Base-by-base conservation (phyloP, 2,329 filamentous ascomycete species). In the Colletotrichum theobromicola region DNA sequence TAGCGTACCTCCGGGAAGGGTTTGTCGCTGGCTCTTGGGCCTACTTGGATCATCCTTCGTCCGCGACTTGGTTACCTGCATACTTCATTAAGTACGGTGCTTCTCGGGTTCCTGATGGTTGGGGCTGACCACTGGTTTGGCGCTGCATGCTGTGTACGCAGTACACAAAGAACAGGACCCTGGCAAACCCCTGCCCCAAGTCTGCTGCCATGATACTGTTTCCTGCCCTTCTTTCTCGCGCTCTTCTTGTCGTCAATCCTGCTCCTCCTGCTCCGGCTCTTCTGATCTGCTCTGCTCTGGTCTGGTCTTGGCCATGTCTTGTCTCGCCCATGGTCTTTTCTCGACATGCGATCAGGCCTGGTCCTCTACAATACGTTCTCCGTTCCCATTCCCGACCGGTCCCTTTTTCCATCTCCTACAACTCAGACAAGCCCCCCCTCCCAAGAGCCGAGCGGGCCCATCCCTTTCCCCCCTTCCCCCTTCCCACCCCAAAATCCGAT, bases 21-120 rank as follows among this genome's bases (percentile, higher is more conserved):
- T 65, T 65, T 71, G 61, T 21, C 57, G 62, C 62, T 72, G 57
- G 68, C 63, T 57, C 68, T 72, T 65, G 72, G 69, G n/a, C 64
- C 65, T 75, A 57, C 64, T 60, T 75, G 70, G 70, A 74, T 74
- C 73, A 74, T 65, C 70, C 73, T 67, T 72, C 57, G 55, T 69
- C 42, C 68, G 30, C 57, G n/a, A 74, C 34, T 67, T 72, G 58
- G 15, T 28, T 57, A 28, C 32, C 26, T 21, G n/a, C 42, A 10
- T 50, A 50, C 42, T 50, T 50, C 21, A 21, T 50, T 21, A 50
- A 50, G n/a, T 69, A 35, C 21, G 64, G 46, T 65, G 62, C 46
- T 37, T 42, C 73, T 68, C 63, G 57, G 55, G 68, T 75, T 68
- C 68, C 68, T 73, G 58, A 65, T 71, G 67, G 67, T 55, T 65